Base-by-base conservation (phyloP, 176 grass and related monocot species). In the Elymus sibiricus region DNA sequence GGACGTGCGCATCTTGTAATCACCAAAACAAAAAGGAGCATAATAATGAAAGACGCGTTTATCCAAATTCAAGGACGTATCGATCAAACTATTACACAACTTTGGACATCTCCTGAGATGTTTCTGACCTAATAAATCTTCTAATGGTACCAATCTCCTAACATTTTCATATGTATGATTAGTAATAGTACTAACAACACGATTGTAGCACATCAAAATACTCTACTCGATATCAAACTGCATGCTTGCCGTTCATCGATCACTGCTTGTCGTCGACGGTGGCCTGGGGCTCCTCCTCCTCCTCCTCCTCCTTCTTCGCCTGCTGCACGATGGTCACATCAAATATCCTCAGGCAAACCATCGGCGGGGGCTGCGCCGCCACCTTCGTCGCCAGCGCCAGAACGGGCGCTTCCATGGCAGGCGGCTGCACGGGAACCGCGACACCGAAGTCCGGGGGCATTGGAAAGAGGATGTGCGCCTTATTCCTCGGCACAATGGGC, bases 401-500 rank as follows among this genome's bases (percentile, higher is more conserved):
- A 32, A 32, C 31, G 31, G 31, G 31, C 31, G 31, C 31, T 9
- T 22, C 32, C 66, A 70, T 32, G 31, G 31, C 31, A 32, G 31
- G 31, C 31, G 31, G 31, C 31, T 32, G 31, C 31, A 32, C 31
- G 31, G 31, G 31, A 32, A 32, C 31, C 3, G 31, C 31, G 31
- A 32, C 31, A 32, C 31, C 31, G 31, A 32, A 3, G 2, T 32
- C 31, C 31, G 3, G 3, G 31, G 31, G 31, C 31, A 32, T 32
- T 32, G 31, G 31, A 32, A 32, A 32, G 31, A 32, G 31, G 31
- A 32, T 11, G 10, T 37, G 38, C 11, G 3, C 5, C 11, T 11
- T 47, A 31, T 65, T 83, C 26, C 47, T 83, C 43, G 61, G 26
- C 22, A 72, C 38, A 25, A 90, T 78, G 64, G 79, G 29, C 19